Evolutionary conservation across 1,284 basidiomycete genomes (phyloP), one percentile per base, ranked within the genome.

Genomic region (Cryptococcus sp.): DNA sequence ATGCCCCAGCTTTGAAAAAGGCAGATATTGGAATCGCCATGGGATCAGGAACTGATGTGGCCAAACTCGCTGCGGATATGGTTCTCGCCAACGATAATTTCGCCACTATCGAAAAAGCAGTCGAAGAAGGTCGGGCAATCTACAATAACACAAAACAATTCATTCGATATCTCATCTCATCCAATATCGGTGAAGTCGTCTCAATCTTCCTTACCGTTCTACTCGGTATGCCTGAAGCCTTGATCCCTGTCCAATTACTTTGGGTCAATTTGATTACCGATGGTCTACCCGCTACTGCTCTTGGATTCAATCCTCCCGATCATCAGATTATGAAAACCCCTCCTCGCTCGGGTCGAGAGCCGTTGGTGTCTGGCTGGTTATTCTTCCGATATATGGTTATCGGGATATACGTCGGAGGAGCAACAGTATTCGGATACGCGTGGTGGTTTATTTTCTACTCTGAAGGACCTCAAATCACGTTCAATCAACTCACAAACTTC

Each of bases 91-190:
- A 67, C 16, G 69, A 76, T 63, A 78, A 76, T 70, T 82, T 82
- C 72, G 78, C 92, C 7, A 97, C 96, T 1, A 96, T 99, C 72
- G 86, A 96, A 64, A 82, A 85, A 55, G 94, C 94, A 2, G 92
- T 99, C 37, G 92, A 98, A 74, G 93, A 98, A 77, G 94, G 94
- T 61, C 81, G 96, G 71, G 80, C 91, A 50, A 98, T 98, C 71
- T 98, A 97, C 77, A 97, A 98, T 79, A 98, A 98, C 77, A 98
- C 92, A 47, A 97, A 98, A 78, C 91, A 94, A 70, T 98, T 98
- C 52, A 66, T 63, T 49, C 72, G 66, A 48, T 77, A 82, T 65
- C 62, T 80, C 49, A 78, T 98, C 76, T 96, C 91, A 40, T 93
- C 89, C 54, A 98, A 98, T 79, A 98, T 98, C 69, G 93, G 94